These are phyloP conservation scores for Onygenales sp. DNA, from an alignment of 2,329 filamentous ascomycete genomes.

Conservation along the genomic window DNA sequence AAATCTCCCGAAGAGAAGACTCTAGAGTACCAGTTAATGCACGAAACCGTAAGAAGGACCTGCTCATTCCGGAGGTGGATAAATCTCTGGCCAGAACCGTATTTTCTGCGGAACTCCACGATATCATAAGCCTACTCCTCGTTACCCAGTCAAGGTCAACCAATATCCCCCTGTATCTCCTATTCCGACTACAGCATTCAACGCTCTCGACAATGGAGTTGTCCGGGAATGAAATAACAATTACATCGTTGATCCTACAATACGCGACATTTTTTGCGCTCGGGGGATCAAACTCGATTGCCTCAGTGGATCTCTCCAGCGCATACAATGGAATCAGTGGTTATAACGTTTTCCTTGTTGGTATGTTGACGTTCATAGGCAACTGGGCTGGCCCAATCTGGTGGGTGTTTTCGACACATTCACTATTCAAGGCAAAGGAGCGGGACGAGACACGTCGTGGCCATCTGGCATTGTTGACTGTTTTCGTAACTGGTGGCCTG, in stretches of 20 bases:
- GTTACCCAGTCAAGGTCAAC: constrained; percentile 77
- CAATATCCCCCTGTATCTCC: constrained; percentile 75
- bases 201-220: constrained; percentile 36
- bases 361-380: constrained; percentile 69
- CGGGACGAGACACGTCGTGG: constrained; percentile 26
- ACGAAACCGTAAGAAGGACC: not conserved
- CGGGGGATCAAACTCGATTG: constrained; percentile 89
- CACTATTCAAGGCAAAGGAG: constrained; percentile 13
- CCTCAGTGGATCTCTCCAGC: constrained; percentile 85
- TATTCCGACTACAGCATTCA: constrained; percentile 58
- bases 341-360: constrained; percentile 76
- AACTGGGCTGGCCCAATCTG: constrained; percentile 91
- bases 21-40: constrained; percentile 1
- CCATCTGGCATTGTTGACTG: constrained; percentile 51
- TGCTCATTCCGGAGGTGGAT: not conserved
- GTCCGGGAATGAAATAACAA: constrained; percentile 50
- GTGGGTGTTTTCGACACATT: constrained; percentile 59
- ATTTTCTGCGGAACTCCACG: constrained; percentile 42
- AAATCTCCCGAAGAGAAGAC: constrained; percentile 3
- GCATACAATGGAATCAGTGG: constrained; percentile 84
- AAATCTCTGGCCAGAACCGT: constrained; percentile 1
- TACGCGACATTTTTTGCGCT: constrained; percentile 80
- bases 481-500: constrained; percentile 58
- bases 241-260: constrained; percentile 66
- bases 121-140: constrained; percentile 66